Evolutionary conservation across 2,329 filamentous ascomycete genomes (phyloP).

Genomic region (Cladosporium sp.): DNA sequence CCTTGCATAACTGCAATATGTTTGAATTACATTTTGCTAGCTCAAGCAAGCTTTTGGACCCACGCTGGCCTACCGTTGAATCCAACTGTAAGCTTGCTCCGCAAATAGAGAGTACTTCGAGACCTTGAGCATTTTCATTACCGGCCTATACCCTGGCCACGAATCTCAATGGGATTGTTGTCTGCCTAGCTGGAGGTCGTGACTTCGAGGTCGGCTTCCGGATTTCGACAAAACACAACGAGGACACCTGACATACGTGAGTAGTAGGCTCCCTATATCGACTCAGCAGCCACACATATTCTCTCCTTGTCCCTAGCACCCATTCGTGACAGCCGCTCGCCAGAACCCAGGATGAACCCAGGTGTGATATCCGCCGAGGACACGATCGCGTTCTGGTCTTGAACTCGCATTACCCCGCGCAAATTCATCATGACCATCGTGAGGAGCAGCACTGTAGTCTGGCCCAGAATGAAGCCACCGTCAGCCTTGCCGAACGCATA

Average conservation of each 20-base stretch:
- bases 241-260: neutral
- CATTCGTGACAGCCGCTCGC: neutral
- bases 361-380: neutral
- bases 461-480: conserved; percentile 7
- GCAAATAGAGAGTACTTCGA: neutral
- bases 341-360: neutral
- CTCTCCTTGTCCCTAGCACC: neutral
- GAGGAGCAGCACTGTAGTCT: neutral
- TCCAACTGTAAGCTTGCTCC: neutral
- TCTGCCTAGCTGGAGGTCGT: neutral
- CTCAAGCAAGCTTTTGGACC: neutral
- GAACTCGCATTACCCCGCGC: neutral
- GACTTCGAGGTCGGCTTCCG: neutral
- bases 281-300: neutral
- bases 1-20: neutral
- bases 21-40: neutral
- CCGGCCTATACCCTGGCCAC: neutral
- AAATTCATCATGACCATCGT: neutral
- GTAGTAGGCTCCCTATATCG: neutral
- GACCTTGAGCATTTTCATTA: neutral
- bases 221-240: neutral
- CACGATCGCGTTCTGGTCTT: neutral
- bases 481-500: neutral
- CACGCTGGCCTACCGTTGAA: neutral
- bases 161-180: neutral